A percentile compares a stretch with the other conserved stretches of the same genome.
Conservation (phyloP, 148 eudicot genomes). For the Bassia scoparia region DNA sequence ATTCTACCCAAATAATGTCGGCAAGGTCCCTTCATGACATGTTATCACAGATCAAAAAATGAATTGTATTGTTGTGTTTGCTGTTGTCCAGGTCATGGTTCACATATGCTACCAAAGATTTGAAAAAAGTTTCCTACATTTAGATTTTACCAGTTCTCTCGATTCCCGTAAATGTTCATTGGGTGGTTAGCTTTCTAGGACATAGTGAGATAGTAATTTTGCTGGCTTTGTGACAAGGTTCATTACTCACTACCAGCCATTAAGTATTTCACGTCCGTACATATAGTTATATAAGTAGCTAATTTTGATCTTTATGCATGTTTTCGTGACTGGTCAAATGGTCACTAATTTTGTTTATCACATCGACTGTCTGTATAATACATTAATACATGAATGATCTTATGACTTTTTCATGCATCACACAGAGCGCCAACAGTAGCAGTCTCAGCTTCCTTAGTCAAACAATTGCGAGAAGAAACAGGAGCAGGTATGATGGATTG, state of each 20-base stretch:
- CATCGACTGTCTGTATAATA: not conserved
- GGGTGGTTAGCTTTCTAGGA: too few species aligned
- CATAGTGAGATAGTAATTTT: too few species aligned
- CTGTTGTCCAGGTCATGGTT: not conserved
- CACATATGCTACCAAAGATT: too few species aligned
- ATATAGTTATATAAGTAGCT: too few species aligned
- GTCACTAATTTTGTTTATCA: not conserved
- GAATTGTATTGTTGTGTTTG: not conserved
- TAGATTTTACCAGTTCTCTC: too few species aligned
- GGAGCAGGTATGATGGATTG: conserved; percentile 99
- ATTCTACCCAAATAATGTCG: too few species aligned
- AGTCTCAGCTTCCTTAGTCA: conserved; percentile 83
- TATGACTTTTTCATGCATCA: conserved; percentile 3
- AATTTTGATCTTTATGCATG: not conserved
- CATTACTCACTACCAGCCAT: too few species aligned
- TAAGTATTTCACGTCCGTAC: too few species aligned
- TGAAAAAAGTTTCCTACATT: too few species aligned
- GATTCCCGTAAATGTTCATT: too few species aligned
- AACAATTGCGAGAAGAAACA: conserved; percentile 84
- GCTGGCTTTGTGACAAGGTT: too few species aligned
- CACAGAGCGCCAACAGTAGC: conserved; percentile 59
- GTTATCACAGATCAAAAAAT: not conserved
- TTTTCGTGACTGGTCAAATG: not conserved
- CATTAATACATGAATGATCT: not conserved
- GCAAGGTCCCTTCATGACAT: too few species aligned